A percentile compares a stretch with the other conserved stretches of the same genome.
These are phyloP conservation scores for Chrysanthemum seticuspe DNA, from an alignment of 129 eudicot genomes.

Conservation along the genomic window DNA sequence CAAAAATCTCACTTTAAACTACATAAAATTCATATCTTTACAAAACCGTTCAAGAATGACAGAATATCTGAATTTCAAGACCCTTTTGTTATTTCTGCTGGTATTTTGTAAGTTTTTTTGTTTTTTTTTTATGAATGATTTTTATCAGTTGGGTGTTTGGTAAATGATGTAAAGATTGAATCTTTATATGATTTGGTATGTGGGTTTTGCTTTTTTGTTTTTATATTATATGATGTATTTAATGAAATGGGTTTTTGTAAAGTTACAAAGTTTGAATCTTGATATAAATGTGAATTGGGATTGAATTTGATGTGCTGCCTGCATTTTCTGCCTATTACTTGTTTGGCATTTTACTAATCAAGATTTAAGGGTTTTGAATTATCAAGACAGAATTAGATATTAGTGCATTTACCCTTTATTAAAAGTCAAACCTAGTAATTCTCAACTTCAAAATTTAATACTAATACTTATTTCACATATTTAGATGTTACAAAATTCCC, in stretches of 20 bases:
- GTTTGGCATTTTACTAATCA: background rate
- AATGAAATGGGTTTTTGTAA: conserved; percentile 18
- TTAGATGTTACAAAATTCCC: conserved; percentile 8
- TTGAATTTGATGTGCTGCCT: conserved; percentile 18
- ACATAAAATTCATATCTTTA: background rate
- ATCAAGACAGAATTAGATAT: background rate
- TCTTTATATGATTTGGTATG: conserved; percentile 13
- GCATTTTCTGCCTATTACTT: conserved; percentile 4
- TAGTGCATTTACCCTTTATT: conserved; percentile 9
- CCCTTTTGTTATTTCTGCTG: conserved; percentile 40
- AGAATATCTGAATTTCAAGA: conserved; percentile 41
- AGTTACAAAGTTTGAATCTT: background rate
- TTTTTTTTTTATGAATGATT: conserved; percentile 30
- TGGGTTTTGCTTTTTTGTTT: conserved; percentile 24
- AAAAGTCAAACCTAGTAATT: conserved; percentile 14
- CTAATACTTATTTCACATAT: too few relatives aligned
- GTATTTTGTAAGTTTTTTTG: conserved; percentile 53
- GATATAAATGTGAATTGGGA: conserved; percentile 24
- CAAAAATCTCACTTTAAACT: background rate
- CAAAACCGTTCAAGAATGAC: conserved; percentile 53
- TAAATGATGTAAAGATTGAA: conserved; percentile 2
- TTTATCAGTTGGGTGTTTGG: conserved; percentile 29
- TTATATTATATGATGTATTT: conserved; percentile 12
- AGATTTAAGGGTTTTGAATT: conserved; percentile 32
- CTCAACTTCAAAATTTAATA: conserved; percentile 12